A percentile compares a stretch with the other conserved stretches of the same genome.
Conservation (phyloP, 768 basidiomycete species). For the Plicaturopsis crispa region DNA sequence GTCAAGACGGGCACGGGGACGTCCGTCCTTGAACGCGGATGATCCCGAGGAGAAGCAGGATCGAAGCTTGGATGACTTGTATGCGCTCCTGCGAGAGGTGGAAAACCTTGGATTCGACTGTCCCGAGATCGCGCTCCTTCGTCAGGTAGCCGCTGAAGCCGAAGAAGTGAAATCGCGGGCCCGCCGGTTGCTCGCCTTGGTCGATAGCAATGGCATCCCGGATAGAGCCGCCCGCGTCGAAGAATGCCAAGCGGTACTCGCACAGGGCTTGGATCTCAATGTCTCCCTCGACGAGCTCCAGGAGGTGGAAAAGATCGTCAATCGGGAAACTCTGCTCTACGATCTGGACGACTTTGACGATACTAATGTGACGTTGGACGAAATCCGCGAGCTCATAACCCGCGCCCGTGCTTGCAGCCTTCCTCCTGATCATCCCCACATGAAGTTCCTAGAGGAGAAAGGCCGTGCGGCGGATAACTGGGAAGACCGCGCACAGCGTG, state of each 20-base stretch:
- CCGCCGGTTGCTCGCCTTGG: conserved; percentile 37
- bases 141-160: conserved; percentile 48
- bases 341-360: conserved; percentile 77
- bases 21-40: conserved; percentile 35
- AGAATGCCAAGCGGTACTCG: conserved; percentile 65
- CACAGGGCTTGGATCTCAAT: conserved; percentile 69
- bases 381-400: conserved; percentile 64
- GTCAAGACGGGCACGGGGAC: conserved; percentile 54
- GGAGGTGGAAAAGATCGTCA: conserved; percentile 74
- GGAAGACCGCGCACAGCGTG: conserved; percentile 60
- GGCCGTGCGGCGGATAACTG: conserved; percentile 67
- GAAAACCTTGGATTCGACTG: conserved; percentile 80
- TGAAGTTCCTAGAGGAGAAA: conserved; percentile 57
- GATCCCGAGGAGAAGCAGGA: conserved; percentile 68
- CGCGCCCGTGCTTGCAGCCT: conserved; percentile 68
- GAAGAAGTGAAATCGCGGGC: conserved; percentile 60
- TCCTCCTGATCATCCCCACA: conserved; percentile 52
- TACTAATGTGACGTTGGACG: conserved; percentile 56
- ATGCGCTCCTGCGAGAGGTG: conserved; percentile 62
- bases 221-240: conserved; percentile 52
- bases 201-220: conserved; percentile 27
- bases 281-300: conserved; percentile 76
- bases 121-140: conserved; percentile 59
- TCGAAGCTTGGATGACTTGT: conserved; percentile 62
- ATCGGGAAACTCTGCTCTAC: conserved; percentile 66